A percentile compares a stretch with the other conserved stretches of the same genome.
phyloP scores from a whole-genome alignment of 192 early-diverging fungal species.

The Coemansia sp. region DNA sequence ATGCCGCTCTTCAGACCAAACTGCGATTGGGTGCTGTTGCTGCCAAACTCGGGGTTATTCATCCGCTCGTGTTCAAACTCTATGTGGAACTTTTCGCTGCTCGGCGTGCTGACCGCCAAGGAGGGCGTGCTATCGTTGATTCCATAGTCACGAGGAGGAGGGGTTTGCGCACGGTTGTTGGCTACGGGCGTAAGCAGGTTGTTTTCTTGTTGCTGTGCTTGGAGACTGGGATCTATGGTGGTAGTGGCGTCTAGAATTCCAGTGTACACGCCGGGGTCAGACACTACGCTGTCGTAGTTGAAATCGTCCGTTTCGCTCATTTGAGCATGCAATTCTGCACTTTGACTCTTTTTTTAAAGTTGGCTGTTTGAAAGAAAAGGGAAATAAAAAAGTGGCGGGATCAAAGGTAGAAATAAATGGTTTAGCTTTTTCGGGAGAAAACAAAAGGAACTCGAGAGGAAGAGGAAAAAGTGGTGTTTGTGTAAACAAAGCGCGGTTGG shows the following conservation, averaged over 20 bases:
- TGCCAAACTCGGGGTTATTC: conserved; percentile 8
- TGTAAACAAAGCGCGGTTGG: neutral
- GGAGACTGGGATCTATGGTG: neutral
- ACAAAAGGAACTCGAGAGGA: neutral
- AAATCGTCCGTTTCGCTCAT: conserved; percentile 45
- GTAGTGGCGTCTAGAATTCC: conserved; percentile 19
- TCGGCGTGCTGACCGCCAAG: conserved; percentile 25
- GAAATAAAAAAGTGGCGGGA: neutral
- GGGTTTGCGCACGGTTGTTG: conserved; percentile 10
- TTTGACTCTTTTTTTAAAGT: neutral
- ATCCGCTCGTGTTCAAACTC: conserved; percentile 30
- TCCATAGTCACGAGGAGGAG: conserved; percentile 13
- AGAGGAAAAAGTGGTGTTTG: neutral
- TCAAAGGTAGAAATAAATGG: neutral
- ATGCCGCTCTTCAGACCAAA: conserved; percentile 41
- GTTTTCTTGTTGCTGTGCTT: neutral
- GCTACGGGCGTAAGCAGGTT: conserved; percentile 22
- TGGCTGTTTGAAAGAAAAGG: neutral
- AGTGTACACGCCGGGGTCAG: conserved; percentile 25
- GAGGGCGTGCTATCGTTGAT: conserved; percentile 31
- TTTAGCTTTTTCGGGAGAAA: neutral
- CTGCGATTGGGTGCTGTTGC: conserved; percentile 32
- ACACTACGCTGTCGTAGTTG: conserved; percentile 45
- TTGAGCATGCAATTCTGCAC: neutral
- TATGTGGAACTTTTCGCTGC: conserved; percentile 28